Percentiles rank a stretch among this genome's conserved stretches.
phyloP scores from a whole-genome alignment of 208 protist species.

The Trypanosoma rangeli region DNA sequence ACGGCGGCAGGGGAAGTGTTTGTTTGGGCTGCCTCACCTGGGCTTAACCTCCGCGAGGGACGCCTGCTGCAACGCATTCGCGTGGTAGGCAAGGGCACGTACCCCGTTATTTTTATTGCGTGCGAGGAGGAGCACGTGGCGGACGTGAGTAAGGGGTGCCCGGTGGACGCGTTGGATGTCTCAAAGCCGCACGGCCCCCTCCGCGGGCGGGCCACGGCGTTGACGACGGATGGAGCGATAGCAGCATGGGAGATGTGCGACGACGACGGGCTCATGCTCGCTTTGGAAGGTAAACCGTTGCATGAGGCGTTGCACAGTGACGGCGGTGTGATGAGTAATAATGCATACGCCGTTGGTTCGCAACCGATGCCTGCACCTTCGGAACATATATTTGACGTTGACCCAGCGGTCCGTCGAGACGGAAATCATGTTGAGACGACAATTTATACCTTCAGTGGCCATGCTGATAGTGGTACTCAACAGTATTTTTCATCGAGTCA shows the following conservation, averaged over 20 bases:
- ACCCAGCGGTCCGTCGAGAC: too few species aligned
- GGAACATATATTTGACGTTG: neutral
- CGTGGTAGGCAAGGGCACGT: conserved; percentile 39
- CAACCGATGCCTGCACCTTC: neutral
- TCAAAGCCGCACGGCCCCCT: neutral
- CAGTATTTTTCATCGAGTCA: neutral
- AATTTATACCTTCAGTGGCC: too few species aligned
- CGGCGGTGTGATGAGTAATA: neutral
- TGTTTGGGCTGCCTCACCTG: conserved; percentile 70
- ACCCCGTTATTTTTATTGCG: conserved; percentile 55
- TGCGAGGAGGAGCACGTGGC: neutral
- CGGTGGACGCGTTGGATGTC: neutral
- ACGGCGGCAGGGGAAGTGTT: conserved; percentile 60
- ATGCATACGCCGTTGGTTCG: neutral
- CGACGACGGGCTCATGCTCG: neutral
- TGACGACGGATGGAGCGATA: conserved; percentile 15
- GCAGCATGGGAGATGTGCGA: conserved; percentile 14
- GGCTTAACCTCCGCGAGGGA: conserved; percentile 55
- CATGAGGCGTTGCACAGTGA: neutral
- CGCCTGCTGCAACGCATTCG: conserved; percentile 52
- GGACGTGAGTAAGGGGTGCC: neutral
- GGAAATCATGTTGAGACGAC: too few species aligned
- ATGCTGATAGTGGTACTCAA: neutral
- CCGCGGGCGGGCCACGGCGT: neutral
- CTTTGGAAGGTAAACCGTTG: neutral